Evolutionary conservation across 192 early-diverging fungal genomes (phyloP).

Genomic region (Gigaspora rosea): DNA sequence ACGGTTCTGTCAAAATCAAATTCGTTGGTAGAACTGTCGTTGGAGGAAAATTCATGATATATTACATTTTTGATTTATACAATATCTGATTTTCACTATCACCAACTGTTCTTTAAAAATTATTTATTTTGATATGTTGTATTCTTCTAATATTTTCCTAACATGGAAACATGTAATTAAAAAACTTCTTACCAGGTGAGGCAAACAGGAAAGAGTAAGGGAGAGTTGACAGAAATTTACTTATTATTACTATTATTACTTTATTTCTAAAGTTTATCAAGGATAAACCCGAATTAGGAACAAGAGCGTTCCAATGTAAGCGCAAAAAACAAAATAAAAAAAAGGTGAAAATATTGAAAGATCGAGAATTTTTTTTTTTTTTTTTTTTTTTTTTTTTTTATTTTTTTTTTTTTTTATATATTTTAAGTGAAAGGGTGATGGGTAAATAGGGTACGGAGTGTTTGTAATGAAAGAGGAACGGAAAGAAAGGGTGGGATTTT

Average conservation of each 20-base stretch:
- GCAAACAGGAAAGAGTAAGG: not conserved
- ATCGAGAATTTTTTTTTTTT: slow-evolving; percentile 19
- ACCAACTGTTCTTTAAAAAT: not conserved
- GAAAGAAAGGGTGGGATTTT: not conserved
- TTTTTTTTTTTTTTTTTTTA: slow-evolving; percentile 5
- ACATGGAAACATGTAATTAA: no score
- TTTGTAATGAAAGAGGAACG: not conserved
- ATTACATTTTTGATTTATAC: no score
- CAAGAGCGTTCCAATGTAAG: slow-evolving; percentile 14
- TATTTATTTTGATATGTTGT: not conserved
- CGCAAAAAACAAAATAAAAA: not conserved
- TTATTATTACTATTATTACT: not conserved
- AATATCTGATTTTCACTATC: no score
- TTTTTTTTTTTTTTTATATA: slow-evolving; percentile 18
- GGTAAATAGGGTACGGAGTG: no score
- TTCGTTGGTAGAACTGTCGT: not conserved
- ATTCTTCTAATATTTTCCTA: not conserved
- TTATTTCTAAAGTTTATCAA: not conserved
- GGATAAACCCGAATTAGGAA: slow-evolving; percentile 19
- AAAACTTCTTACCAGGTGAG: slow-evolving; percentile 5
- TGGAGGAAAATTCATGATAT: no score
- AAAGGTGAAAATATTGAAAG: slow-evolving; percentile 7
- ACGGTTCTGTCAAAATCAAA: not conserved
- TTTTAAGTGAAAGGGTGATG: no score
- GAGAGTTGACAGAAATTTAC: not conserved